A percentile compares a stretch with the other conserved stretches of the same genome.
phyloP scores from a whole-genome alignment of 2,329 filamentous ascomycete genomes.

The Neophaeococcomyces mojaviensis region DNA sequence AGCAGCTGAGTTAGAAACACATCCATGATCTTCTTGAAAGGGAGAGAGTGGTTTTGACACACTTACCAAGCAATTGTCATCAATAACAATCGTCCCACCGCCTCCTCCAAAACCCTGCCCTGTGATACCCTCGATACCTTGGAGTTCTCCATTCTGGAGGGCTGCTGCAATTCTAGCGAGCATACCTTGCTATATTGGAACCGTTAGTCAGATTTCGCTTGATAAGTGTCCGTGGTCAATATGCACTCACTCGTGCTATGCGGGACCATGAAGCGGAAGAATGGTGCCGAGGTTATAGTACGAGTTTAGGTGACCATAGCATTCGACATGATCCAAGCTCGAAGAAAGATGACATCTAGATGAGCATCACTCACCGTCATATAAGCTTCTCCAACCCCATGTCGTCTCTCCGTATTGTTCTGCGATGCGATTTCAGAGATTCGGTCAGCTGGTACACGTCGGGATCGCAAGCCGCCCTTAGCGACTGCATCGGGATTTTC shows the following conservation, averaged over 20 bases:
- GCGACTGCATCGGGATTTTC: conserved; percentile 28
- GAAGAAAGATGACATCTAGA: conserved; percentile 21
- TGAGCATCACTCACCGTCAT: conserved; percentile 43
- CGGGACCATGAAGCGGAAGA: conserved; percentile 18
- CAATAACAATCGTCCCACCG: conserved; percentile 31
- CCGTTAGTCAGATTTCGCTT: conserved; percentile 5
- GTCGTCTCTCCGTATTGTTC: conserved; percentile 54
- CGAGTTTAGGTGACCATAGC: conserved; percentile 13
- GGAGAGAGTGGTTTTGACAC: neutral
- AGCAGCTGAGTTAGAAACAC: too few relatives aligned
- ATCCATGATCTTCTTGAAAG: too few relatives aligned
- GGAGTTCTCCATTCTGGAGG: conserved; percentile 32
- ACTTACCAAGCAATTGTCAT: conserved; percentile 40
- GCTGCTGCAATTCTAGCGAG: conserved; percentile 37
- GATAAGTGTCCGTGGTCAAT: neutral
- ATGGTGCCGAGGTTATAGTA: conserved; percentile 22
- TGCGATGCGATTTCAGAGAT: conserved; percentile 55
- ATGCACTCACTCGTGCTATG: neutral
- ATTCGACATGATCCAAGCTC: conserved; percentile 19
- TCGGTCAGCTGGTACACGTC: conserved; percentile 50
- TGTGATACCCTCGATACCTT: conserved; percentile 17
- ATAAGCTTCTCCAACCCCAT: conserved; percentile 50
- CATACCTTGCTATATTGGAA: conserved; percentile 37
- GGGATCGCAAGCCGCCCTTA: conserved; percentile 45
- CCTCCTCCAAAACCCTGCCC: conserved; percentile 26